Base-by-base conservation (phyloP, 2,329 filamentous ascomycete species). In the Claviceps sp. region DNA sequence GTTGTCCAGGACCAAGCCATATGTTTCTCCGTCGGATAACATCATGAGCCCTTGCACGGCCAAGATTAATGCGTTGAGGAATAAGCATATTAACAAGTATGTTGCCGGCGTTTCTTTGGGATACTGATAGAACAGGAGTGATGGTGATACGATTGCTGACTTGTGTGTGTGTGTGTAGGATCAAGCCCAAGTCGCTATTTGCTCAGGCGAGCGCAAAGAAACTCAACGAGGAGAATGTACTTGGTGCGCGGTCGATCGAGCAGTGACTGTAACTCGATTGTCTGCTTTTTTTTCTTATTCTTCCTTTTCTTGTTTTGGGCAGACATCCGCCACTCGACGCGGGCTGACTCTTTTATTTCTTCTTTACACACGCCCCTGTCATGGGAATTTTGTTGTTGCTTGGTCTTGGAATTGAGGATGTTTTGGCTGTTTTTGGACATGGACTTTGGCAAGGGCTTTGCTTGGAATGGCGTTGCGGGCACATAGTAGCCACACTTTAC, bases 41-140 rank as follows among this genome's bases (percentile, higher is more conserved):
- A 90, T 94, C 73, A 87, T 89, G 82, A 89, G 85, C 61, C 88
- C 88, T 38, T 89, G 87, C 68, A 86, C 84, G 18, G 84, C 86
- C 67, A 93, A 93, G 76, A 78, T 93, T 61, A 85, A 77, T 57
- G 84, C 85, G 42, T 81, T 90, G 68, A 85, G 87, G 70, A 87
- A 80, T 71, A 89, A 89, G 73, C 84, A 88, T 62, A 82, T 82
- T 56, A 78, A 77, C 70, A 91, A 89, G 84, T 88, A 75, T 65
- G 79, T 76, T 46, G 41, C 5, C 14, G 36, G 42, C 26, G 5
- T 20, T 2, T 44, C 24, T 41, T 40, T n/a, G 24, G 1, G 30
- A 34, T 9, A 11, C 30, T 4, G 30, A 34, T 11, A 11, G 1
- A 34, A 34, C 3, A 4, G 4, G 26, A 7, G 30, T 34, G 30